Evolutionary conservation across 1,139 yeast species (phyloP).

Genomic region (Sugiyamaella novakii): DNA sequence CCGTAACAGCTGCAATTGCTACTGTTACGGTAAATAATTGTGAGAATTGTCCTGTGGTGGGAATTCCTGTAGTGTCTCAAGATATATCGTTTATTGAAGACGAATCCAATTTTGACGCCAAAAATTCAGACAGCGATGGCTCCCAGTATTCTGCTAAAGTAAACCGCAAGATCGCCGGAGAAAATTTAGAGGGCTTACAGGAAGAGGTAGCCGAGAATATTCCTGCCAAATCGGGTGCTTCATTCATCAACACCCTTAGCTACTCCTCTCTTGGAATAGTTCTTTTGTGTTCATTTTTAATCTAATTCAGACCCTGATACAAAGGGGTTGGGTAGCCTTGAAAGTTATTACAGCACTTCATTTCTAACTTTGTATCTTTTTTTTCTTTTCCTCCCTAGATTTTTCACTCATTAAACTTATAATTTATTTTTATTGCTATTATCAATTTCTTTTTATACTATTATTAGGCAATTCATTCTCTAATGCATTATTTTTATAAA

Average conservation of each 20-base stretch:
- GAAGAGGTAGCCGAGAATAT: slow-evolving; percentile 8
- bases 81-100: slow-evolving; percentile 5
- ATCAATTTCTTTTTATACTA: neutral
- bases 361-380: neutral
- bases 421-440: slow-evolving; percentile 8
- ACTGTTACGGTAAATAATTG: slow-evolving; percentile 17
- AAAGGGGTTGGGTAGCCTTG: slow-evolving; percentile 13
- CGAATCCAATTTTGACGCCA: neutral
- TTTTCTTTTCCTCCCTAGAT: neutral
- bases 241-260: slow-evolving; percentile 3
- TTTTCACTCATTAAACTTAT: slow-evolving; percentile 4
- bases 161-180: neutral
- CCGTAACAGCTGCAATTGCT: slow-evolving; percentile 20
- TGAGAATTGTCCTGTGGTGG: slow-evolving; percentile 12
- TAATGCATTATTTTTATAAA: slow-evolving; percentile 4
- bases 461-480: slow-evolving; percentile 14
- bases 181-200: neutral
- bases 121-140: neutral
- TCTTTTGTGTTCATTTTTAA: slow-evolving; percentile 9
- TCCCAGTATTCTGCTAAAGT: neutral
- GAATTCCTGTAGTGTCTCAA: slow-evolving; percentile 6
- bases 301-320: slow-evolving; percentile 6
- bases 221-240: slow-evolving; percentile 12
- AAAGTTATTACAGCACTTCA: neutral
- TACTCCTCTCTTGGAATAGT: slow-evolving; percentile 15